Base-by-base conservation (phyloP, 129 eudicot species). In the Mikania micrantha region DNA sequence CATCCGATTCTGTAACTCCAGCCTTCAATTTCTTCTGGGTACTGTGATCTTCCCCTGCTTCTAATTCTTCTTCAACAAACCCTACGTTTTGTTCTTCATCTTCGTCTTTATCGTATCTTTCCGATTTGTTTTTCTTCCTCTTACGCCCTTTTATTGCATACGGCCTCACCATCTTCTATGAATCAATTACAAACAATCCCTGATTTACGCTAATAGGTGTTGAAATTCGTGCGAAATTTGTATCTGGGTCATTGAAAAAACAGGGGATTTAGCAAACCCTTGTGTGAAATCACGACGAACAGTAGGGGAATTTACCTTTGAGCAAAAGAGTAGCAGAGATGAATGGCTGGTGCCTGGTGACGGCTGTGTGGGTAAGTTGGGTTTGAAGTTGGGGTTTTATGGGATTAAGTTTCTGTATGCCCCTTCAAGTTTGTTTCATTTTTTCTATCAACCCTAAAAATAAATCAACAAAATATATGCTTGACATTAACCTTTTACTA, bases 121-220 rank as follows among this genome's bases (percentile, higher is more conserved):
- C 95, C 9, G 79, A 17, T 27, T 53, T 84, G 56, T 57, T 82
- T 77, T 81, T 85, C 90, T 83, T 85, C 69, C 96, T 74, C 78
- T 92, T 92, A 32, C 81, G 81, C 40, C 96, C 95, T 40, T 88
- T 88, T 34, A 88, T 36, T 70, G 82, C 86, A 66, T 69, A 85
- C 1, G 88, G 82, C 34, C 95, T 68, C 87, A 68, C 88, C 98
- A 88, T 92, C 72, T 79, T 66, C 28, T 71, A 28, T 35, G 39
- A 17, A 41, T 53, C 60, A 21, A 10, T 44, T 49, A 4, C 67
- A 48, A 38, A 4, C 27, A 41, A 50, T 12, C 13, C 15, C 25
- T 36, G 29, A 47, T 48, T 22, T 7, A 50, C 25, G 66, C 19
- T 40, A 64, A 40, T 27, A 9, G 48, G 59, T 53, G 3, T 44